Evolutionary conservation across 768 basidiomycete genomes (phyloP), one percentile per base, ranked within the genome.

Genomic region (Suillus hirtellus): DNA sequence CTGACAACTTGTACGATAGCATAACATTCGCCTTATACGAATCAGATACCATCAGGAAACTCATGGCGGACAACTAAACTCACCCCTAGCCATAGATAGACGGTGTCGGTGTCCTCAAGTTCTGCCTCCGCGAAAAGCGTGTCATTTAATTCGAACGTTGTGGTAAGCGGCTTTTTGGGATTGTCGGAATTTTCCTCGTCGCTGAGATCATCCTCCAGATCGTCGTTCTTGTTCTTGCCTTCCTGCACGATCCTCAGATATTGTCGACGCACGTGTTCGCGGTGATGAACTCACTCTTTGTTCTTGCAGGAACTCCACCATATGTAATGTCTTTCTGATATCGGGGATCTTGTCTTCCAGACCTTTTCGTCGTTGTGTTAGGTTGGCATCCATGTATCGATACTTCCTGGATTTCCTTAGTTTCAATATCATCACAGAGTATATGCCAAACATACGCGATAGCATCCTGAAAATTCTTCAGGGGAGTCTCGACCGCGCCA

Each of bases 321-420:
- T 96, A 65, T 82, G 82, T 49, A 99, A 77, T 2, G 96, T 98
- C 79, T 95, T 95, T 70, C 85, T 86, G 71, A 99, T 94, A 74
- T 99, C 97, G 0, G 96, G 96, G 43, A 98, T 95, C 82, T 99
- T 99, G 65, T 93, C 92, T 68, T 95, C 90, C 5, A 98, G 81
- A 19, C 89, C 86, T 59, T 82, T 82, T 60, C 90, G 82, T 53
- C 95, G 85, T 71, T 94, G 90, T 7, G 87, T 80, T 56, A 96
- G 80, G 72, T 87, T 95, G 17, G 86, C 79, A 68, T 99, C 96
- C 96, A 99, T 99, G 78, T 96, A 98, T 58, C 92, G 90, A 81
- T 99, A 99, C 82, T 99, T 99, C 69, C 96, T 99, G 79, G 71
- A 74, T 81, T 64, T 67, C 65, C 64, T 64, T 68, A 65, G 62